These are phyloP conservation scores for Aspergillus nidulans DNA, from an alignment of 495 filamentous ascomycete genomes.

Conservation along the genomic window DNA sequence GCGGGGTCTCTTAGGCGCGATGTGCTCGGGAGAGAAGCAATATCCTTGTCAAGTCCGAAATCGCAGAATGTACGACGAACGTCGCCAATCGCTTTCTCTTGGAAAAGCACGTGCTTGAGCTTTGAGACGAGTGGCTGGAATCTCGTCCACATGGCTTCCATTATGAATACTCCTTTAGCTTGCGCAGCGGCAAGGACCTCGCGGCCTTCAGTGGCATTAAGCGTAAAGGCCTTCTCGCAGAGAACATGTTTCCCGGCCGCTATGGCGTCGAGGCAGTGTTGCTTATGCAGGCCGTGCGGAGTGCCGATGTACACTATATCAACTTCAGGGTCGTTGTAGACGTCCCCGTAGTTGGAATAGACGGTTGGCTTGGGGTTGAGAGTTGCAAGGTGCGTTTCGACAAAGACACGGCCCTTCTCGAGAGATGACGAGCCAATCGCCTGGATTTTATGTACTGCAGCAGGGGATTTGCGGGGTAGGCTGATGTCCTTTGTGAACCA, in stretches of 20 bases:
- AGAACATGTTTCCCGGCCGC: conserved; percentile 38
- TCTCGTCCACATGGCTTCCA: conserved; percentile 84
- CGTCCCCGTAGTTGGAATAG: conserved; percentile 66
- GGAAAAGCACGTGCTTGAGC: conserved; percentile 55
- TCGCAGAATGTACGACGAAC: conserved; percentile 67
- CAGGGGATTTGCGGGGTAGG: background rate
- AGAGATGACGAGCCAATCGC: conserved; percentile 72
- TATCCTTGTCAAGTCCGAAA: conserved; percentile 32
- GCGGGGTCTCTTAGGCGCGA: conserved; percentile 71
- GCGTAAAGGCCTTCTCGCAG: conserved; percentile 53
- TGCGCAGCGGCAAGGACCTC: conserved; percentile 60
- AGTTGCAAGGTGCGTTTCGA: conserved; percentile 33
- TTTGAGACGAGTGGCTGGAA: conserved; percentile 68
- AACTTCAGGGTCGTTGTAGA: conserved; percentile 61
- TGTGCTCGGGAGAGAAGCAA: conserved; percentile 33
- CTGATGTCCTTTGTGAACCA: background rate
- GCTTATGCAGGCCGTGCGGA: conserved; percentile 80
- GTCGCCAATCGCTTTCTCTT: conserved; percentile 55
- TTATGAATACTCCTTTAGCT: conserved; percentile 68
- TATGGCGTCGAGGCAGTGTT: conserved; percentile 40
- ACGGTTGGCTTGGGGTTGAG: conserved; percentile 48
- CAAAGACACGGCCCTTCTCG: conserved; percentile 51
- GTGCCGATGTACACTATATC: conserved; percentile 84
- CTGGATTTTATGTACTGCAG: conserved; percentile 51
- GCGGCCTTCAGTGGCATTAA: conserved; percentile 65